These are phyloP conservation scores for Acanthamoeba castellanii DNA, from an alignment of 208 protist species.

Conservation along the genomic window DNA sequence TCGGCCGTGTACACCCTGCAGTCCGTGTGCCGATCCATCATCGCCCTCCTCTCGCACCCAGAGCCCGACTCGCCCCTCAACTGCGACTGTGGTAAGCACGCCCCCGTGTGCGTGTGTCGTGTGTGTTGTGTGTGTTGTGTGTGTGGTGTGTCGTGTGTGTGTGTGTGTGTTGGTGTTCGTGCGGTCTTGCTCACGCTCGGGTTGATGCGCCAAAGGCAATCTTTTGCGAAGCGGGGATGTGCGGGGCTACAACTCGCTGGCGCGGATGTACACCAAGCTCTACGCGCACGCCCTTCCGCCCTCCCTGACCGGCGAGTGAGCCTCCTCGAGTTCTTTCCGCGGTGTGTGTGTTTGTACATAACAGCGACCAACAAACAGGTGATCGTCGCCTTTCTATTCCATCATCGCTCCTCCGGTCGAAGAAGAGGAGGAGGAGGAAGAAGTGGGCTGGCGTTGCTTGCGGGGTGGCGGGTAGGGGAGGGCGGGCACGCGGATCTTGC, in stretches of 20 bases:
- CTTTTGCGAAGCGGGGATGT: conserved; percentile 84
- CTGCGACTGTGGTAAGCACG: conserved; percentile 83
- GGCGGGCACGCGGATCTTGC: not conserved
- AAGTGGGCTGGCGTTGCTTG: not conserved
- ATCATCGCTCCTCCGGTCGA: too few species aligned
- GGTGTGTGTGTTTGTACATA: too few species aligned
- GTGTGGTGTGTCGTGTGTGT: not conserved
- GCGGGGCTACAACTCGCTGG: conserved; percentile 84
- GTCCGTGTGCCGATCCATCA: conserved; percentile 87
- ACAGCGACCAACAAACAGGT: not conserved
- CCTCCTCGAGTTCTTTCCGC: not conserved
- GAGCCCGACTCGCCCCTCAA: conserved; percentile 88
- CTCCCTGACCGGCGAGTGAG: not conserved
- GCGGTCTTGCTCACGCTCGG: not conserved
- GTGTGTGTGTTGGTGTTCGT: not conserved
- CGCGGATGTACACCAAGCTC: conserved; percentile 84
- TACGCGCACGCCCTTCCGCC: conserved; percentile 60
- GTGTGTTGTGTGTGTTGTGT: not conserved
- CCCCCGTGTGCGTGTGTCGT: not conserved
- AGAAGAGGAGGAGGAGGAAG: not conserved
- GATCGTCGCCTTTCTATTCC: not conserved
- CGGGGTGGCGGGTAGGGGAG: not conserved
- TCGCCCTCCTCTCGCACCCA: conserved; percentile 84
- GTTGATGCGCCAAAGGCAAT: conserved; percentile 74
- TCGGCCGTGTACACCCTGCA: conserved; percentile 89